A percentile compares a stretch with the other conserved stretches of the same genome.
Conservation (phyloP, 2,329 filamentous ascomycete species). For the Pseudocercospora cruenta region DNA sequence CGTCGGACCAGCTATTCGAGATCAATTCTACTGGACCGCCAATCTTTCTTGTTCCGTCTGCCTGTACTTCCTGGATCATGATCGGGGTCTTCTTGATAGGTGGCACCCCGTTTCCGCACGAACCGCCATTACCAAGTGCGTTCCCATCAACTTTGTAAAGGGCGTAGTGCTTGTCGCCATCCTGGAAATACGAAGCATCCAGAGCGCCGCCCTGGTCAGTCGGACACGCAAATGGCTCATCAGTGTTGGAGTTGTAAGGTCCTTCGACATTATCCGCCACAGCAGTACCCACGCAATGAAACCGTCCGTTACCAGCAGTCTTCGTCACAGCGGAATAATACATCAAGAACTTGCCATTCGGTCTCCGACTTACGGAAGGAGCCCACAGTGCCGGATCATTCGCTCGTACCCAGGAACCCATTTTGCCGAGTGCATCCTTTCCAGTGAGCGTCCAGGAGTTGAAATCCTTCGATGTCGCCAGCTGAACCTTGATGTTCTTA, state of each 20-base stretch:
- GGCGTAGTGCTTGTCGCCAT: slow-evolving; percentile 31
- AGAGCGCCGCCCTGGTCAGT: slow-evolving; percentile 35
- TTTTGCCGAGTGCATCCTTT: slow-evolving; percentile 37
- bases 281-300: slow-evolving; percentile 37
- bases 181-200: slow-evolving; percentile 35
- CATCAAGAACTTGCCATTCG: slow-evolving; percentile 34
- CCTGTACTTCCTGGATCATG: slow-evolving; percentile 33
- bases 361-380: slow-evolving; percentile 37
- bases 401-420: slow-evolving; percentile 37
- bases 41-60: slow-evolving; percentile 32
- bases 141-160: slow-evolving; percentile 39
- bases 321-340: slow-evolving; percentile 36
- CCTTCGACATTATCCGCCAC: slow-evolving; percentile 29
- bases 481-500: slow-evolving; percentile 37
- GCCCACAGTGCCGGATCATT: slow-evolving; percentile 39
- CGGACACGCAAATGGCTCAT: slow-evolving; percentile 33
- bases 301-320: slow-evolving; percentile 27
- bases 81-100: slow-evolving; percentile 33
- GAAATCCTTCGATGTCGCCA: slow-evolving; percentile 42
- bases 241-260: slow-evolving; percentile 30
- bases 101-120: slow-evolving; percentile 30
- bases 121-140: slow-evolving; percentile 32
- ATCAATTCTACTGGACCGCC: slow-evolving; percentile 28
- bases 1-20: slow-evolving; percentile 30
- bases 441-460: slow-evolving; percentile 34